Conservation (phyloP, 2,329 filamentous ascomycete species). For the Hymenoscyphus fructigenus region DNA sequence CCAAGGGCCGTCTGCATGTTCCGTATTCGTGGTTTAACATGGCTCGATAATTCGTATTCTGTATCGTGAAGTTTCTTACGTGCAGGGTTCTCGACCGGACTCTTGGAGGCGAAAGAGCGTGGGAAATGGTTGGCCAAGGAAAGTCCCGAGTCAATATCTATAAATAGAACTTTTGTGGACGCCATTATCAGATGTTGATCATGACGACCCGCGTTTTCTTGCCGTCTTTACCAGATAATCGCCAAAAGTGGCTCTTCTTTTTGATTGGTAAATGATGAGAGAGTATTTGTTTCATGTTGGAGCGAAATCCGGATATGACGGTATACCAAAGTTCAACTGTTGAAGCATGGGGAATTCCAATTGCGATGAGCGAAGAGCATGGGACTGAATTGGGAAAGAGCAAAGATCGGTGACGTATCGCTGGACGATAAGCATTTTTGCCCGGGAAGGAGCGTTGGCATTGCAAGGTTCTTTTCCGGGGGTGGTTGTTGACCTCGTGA, state of each 20-base stretch:
- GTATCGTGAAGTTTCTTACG: neutral
- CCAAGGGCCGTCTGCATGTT: neutral
- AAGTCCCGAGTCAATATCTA: neutral
- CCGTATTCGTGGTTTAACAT: neutral
- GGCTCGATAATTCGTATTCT: neutral
- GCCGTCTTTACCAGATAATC: neutral
- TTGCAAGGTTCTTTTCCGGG: neutral
- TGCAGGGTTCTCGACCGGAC: neutral
- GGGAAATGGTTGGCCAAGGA: neutral
- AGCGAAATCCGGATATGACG: neutral
- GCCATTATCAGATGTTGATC: slow-evolving; percentile 3
- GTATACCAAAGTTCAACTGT: neutral
- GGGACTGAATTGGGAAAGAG: neutral
- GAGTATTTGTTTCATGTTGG: neutral
- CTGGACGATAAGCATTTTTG: neutral
- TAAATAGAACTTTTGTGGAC: neutral
- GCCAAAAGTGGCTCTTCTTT: neutral
- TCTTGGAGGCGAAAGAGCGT: neutral
- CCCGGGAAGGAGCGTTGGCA: neutral
- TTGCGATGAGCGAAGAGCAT: neutral
- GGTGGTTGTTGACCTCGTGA: neutral
- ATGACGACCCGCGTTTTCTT: neutral
- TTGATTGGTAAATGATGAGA: neutral
- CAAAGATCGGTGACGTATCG: neutral
- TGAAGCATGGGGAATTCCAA: neutral